A percentile compares a stretch with the other conserved stretches of the same genome.
These are phyloP conservation scores for Mesostigma viride DNA, from an alignment of 139 green algal genomes.

Conservation along the genomic window DNA sequence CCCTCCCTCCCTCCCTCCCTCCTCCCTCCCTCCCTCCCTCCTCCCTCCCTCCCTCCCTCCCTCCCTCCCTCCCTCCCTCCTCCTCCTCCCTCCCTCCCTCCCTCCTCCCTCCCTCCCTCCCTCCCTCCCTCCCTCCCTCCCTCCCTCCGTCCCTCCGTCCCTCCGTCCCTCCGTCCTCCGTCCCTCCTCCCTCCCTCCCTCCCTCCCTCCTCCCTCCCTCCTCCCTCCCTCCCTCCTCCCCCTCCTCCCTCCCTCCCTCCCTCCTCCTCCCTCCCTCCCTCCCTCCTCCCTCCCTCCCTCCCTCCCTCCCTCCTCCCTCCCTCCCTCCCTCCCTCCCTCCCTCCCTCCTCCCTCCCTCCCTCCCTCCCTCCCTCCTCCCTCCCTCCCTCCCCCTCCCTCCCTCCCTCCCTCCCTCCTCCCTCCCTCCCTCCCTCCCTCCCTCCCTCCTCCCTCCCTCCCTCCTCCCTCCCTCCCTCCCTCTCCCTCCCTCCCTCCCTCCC, in stretches of 20 bases:
- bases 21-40: background rate
- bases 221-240: background rate
- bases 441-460: background rate
- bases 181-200: background rate
- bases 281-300: background rate
- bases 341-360: background rate
- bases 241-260: background rate
- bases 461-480: background rate
- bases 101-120: background rate
- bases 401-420: background rate
- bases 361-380: background rate
- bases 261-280: background rate
- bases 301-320: background rate
- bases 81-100: background rate
- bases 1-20: background rate
- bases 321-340: background rate
- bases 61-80: background rate
- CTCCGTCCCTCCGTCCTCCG: background rate
- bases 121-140: background rate
- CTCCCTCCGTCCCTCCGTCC: constrained; percentile 1
- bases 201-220: background rate
- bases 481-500: background rate
- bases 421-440: background rate
- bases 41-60: background rate
- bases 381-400: background rate